Evolutionary conservation across 78 protist species (phyloP).

Genomic region (Emiliania huxleyi): DNA sequence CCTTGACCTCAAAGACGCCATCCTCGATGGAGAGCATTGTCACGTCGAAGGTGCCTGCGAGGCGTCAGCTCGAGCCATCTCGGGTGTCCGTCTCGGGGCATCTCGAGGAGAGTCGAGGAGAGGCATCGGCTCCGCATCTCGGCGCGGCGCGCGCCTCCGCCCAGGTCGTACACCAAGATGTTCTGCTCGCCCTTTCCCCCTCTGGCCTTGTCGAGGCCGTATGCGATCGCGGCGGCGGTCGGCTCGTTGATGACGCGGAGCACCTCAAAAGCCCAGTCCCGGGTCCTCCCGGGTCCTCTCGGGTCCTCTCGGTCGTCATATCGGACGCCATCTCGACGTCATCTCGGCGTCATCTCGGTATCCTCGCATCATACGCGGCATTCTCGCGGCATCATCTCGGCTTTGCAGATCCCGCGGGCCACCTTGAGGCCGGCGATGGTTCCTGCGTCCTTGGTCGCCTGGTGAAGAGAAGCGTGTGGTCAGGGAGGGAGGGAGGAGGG

Average conservation of each 20-base stretch:
- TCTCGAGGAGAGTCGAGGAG: too few species aligned
- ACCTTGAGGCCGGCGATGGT: constrained; percentile 83
- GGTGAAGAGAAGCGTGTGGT: too few species aligned
- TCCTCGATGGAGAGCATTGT: constrained; percentile 72
- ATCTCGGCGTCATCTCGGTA: too few species aligned
- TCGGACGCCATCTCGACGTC: too few species aligned
- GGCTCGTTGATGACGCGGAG: constrained; percentile 97
- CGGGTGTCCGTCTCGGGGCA: too few species aligned
- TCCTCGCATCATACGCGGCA: neutral
- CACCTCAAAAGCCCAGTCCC: constrained; percentile 41
- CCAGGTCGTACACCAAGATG: constrained; percentile 80
- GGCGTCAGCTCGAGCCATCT: too few species aligned
- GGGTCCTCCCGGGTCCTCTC: too few species aligned
- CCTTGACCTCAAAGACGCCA: constrained; percentile 77
- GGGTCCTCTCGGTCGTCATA: too few species aligned
- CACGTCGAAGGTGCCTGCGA: constrained; percentile 94
- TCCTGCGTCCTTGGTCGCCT: constrained; percentile 85
- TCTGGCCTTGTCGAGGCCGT: constrained; percentile 90
- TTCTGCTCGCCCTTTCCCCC: constrained; percentile 63
- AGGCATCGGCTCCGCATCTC: too few species aligned
- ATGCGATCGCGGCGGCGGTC: constrained; percentile 98
- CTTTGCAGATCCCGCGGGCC: constrained; percentile 67
- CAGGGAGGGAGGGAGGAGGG: too few species aligned
- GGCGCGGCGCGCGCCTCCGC: too few species aligned
- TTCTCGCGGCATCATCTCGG: neutral